A percentile compares a stretch with the other conserved stretches of the same genome.
phyloP scores from a whole-genome alignment of 805 yeast species.

The Saccharomyces cerevisiae region DNA sequence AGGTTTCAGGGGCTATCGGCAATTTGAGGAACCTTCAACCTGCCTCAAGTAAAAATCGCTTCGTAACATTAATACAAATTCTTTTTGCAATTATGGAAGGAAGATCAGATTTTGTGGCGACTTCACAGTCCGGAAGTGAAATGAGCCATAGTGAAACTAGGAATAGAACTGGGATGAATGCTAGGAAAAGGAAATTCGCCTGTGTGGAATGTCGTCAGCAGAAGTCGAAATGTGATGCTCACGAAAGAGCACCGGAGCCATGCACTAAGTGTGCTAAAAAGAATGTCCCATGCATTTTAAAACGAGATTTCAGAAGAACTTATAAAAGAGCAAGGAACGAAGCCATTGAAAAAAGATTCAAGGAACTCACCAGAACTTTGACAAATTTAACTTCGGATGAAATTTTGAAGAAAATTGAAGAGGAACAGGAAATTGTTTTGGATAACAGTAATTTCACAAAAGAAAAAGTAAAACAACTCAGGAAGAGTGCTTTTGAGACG shows the following conservation, averaged over 20 bases:
- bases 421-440: constrained; percentile 20
- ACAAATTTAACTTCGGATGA: constrained; percentile 27
- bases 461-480: constrained; percentile 19
- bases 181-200: constrained; percentile 49
- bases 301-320: constrained; percentile 80
- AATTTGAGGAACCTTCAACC: background rate
- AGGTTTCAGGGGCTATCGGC: background rate
- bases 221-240: constrained; percentile 84
- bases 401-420: constrained; percentile 21
- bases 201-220: constrained; percentile 96
- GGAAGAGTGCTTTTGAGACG: background rate
- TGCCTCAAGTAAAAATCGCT: background rate
- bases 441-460: constrained; percentile 27
- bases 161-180: background rate
- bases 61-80: background rate
- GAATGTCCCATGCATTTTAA: constrained; percentile 59
- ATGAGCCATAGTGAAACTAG: background rate
- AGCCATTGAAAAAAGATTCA: constrained; percentile 73
- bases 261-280: constrained; percentile 77
- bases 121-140: background rate
- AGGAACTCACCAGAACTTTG: constrained; percentile 54
- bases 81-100: background rate
- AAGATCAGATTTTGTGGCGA: background rate
- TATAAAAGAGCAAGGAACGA: constrained; percentile 79
- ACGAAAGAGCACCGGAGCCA: constrained; percentile 62